Evolutionary conservation across 2,329 filamentous ascomycete species (phyloP), one percentile per base, ranked within the genome.

Genomic region (Paracorniculantispora psalliotae): DNA sequence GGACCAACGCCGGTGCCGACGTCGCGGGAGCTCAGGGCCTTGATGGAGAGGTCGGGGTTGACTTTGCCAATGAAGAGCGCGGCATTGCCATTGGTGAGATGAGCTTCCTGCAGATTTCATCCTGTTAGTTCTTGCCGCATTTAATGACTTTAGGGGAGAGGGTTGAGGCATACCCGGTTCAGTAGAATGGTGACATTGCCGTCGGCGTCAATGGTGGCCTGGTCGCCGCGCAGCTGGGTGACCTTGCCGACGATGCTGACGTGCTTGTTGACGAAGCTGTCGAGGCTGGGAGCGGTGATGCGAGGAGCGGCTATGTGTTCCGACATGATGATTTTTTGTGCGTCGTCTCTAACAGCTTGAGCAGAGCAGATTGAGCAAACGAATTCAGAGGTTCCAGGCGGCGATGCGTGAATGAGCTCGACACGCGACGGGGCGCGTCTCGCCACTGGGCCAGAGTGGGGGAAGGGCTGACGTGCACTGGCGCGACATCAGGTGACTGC

Each of bases 181-280:
- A 97, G 72, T 19, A 88, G 77, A 2, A 91, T 79, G 0, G 86
- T 90, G 26, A 97, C 83, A 23, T 85, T 82, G 0, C 93, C 93
- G 26, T 86, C 88, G 6, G 91, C 88, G 59, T 96, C 91, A 30
- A 97, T 82, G 6, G 86, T 85, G 0, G 92, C 93, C 53, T 84
- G 82, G 55, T 94, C 90, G 65, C 92, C 92, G 54, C 87, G 87
- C 25, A 97, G 80, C 67, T 94, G 87, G 4, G 84, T 83, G 49
- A 97, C 92, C 67, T 89, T 92, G 67, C 94, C 94, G 5, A 96
- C 81, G 58, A 97, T 80, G 67, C 92, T 92, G 63, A 97, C 90
- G 62, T 89, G 90, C 64, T 84, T 82, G 65, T 81, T 80, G 64
- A 86, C 80, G 76, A 92, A 96, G 68, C 81, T 81, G 70, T 91